Evolutionary conservation across 768 basidiomycete genomes (phyloP), one percentile per base, ranked within the genome.

Genomic region (Collybia mongolica): DNA sequence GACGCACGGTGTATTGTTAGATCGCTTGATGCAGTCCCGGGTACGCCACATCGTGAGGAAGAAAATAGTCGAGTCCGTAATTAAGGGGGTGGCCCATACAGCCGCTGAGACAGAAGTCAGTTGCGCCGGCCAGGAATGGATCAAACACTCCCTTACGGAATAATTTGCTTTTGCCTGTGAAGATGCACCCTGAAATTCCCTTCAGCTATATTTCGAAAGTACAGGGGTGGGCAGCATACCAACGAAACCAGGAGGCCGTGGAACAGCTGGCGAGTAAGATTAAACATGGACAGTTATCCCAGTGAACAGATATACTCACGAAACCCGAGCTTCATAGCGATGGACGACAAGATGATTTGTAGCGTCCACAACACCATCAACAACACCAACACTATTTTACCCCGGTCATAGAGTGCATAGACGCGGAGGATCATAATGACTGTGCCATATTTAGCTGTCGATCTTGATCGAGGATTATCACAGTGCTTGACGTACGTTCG

Each of bases 391-490:
- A 68, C 32, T 14, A 12, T 36, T 6, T 39, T 12, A 18, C 51
- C 58, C 9, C 62, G 58, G 6, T 54, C 54, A 42, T 65, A 68
- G 5, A 68, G 53, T 2, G 67, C 67, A 51, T 58, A 67, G 11
- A 68, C 58, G 1, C 67, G 63, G 9, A 68, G 56, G 24, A 68
- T 66, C 67, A 68, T 67, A 23, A 67, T 59, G 24, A 64, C 67
- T 68, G 37, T 32, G 11, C 3, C 11, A 32, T 32, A 32, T 32
- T 32, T 9, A 32, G 32, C 11, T n/a, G 6, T 42, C 9, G 23
- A 17, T 18, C 15, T 17, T 6, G 19, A 32, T 18, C 14, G 37
- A 28, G 19, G 22, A n/a, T n/a, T 11, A 14, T 12, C 5, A 3
- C 2, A 32, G 32, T 9, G 32, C 9, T 11, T 3, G 32, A 32